These are phyloP conservation scores for Dipteronia sinensis DNA, from an alignment of 345 rosid genomes.

Conservation along the genomic window DNA sequence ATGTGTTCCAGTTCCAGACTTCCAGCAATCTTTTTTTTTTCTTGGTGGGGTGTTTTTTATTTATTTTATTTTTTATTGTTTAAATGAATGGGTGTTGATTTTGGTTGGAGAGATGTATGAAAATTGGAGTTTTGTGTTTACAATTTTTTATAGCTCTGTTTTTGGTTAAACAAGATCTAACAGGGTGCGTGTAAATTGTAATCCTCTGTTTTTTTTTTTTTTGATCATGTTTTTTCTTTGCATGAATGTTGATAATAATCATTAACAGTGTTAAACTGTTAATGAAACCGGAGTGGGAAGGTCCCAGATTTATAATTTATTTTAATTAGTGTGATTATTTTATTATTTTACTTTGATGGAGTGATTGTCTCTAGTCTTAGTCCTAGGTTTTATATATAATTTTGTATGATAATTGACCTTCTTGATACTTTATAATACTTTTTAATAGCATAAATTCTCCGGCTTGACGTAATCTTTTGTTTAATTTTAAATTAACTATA, in stretches of 20 bases:
- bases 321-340: background rate
- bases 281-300: background rate
- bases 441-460: background rate
- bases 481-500: background rate
- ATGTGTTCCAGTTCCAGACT: background rate
- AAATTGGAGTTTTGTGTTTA: background rate
- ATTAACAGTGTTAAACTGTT: background rate
- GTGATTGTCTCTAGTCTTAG: too few species aligned
- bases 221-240: background rate
- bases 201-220: background rate
- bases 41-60: background rate
- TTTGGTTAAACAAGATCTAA: background rate
- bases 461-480: background rate
- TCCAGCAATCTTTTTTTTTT: background rate
- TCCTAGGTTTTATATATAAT: too few species aligned
- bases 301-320: background rate
- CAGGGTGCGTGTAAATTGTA: background rate
- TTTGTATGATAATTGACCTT: background rate
- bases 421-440: background rate
- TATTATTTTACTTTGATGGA: background rate
- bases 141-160: too few species aligned
- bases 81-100: slow-evolving; percentile 2
- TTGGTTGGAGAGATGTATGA: background rate
- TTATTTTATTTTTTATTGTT: background rate
- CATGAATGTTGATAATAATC: background rate